Conservation (phyloP, 352 stramenopile genomes). For the Peronospora belbahrii region DNA sequence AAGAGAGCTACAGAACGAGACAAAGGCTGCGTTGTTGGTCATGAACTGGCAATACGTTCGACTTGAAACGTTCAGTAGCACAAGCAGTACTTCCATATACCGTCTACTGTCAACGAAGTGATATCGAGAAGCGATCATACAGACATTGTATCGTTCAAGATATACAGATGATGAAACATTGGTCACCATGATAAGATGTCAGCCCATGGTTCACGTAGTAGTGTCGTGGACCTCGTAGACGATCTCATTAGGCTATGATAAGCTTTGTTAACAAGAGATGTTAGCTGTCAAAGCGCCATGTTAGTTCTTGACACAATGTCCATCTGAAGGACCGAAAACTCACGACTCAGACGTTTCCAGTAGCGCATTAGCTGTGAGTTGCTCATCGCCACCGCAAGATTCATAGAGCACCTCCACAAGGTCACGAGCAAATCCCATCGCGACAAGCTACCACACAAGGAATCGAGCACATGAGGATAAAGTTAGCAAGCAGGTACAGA, state of each 20-base stretch:
- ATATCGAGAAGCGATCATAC: slow-evolving; percentile 15
- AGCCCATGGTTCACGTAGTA: neutral
- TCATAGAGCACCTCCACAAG: slow-evolving; percentile 50
- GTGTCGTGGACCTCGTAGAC: neutral
- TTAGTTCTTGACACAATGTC: neutral
- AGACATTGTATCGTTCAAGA: slow-evolving; percentile 9
- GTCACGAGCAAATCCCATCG: slow-evolving; percentile 52
- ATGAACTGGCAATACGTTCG: slow-evolving; percentile 17
- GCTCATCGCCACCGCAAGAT: slow-evolving; percentile 48
- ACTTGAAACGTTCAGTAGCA: slow-evolving; percentile 1
- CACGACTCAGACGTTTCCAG: slow-evolving; percentile 42
- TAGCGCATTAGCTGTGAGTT: slow-evolving; percentile 43
- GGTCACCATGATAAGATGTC: neutral
- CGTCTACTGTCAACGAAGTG: neutral
- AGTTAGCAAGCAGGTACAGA: slow-evolving; percentile 7
- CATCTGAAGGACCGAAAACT: neutral
- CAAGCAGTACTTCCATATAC: neutral
- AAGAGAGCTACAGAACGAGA: slow-evolving; percentile 19
- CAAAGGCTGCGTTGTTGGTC: slow-evolving; percentile 20
- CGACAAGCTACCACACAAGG: slow-evolving; percentile 31
- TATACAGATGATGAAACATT: neutral
- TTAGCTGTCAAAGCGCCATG: neutral
- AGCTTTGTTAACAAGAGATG: neutral
- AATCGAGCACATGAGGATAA: neutral
- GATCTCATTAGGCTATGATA: neutral